Base-by-base conservation (phyloP, 176 grass and related monocot genomes). In the Raddia distichophylla region DNA sequence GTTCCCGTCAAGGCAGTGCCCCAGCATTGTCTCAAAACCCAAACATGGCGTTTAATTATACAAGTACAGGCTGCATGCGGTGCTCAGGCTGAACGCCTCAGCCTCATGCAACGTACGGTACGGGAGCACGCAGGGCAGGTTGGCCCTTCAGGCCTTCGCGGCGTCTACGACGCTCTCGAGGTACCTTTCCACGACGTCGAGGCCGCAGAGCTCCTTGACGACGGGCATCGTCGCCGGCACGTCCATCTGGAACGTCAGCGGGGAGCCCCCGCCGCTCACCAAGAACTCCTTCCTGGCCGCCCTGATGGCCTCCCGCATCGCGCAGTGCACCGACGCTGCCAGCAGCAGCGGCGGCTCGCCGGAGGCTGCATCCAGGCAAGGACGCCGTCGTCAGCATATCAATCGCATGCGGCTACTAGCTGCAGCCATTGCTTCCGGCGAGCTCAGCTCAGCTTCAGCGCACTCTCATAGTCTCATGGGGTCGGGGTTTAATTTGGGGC, bases 181-280 rank as follows among this genome's bases (percentile, higher is more conserved):
- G 83, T 93, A 85, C 58, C 86, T 91, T 83, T 97, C 93, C 0
- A 97, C 83, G 40, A 92, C 83, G 76, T 93, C 77, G 49, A 97
- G 83, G 66, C 93, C 93, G 7, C 93, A 97, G 11, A 97, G 87
- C 68, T 97, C 88, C 85, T 97, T 97, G 73, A 97, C 90, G 43
- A 51, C 33, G 9, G 88, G 77, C 90, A 93, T 97, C 15, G 88
- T 97, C 12, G 93, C 87, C 3, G 93, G 93, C 60, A 91, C 93
- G 61, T 92, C 83, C 86, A 97, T 84, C 57, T 89, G 86, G 69
- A 97, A 97, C 5, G 48, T 84, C 5, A 49, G 0, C 1, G 93
- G 0, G 45, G 88, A 89, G 49, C 43, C 83, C 1, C 52, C 60
- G 0, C 61, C 90, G 88, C 59, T 60, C 27, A 27, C 27, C 27